These are phyloP conservation scores for Phalaenopsis equestris DNA, from an alignment of 106 monocot species.

Conservation along the genomic window DNA sequence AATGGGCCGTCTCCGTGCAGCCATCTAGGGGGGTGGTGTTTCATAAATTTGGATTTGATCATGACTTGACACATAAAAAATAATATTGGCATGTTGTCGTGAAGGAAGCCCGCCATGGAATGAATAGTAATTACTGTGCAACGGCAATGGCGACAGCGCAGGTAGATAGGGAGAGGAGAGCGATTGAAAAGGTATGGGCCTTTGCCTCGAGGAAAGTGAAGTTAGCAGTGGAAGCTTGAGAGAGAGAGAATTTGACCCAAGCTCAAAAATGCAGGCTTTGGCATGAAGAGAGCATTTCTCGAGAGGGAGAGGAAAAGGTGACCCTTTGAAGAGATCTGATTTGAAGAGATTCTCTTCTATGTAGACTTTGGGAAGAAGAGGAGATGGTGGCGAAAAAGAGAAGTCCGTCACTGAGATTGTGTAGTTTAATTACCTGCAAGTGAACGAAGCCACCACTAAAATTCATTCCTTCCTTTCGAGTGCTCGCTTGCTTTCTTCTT, in stretches of 20 bases:
- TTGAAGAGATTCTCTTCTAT: background rate
- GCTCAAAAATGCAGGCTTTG: background rate
- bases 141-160: background rate
- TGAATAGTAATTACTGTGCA: background rate
- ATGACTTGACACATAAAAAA: slow-evolving; percentile 1
- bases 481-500: background rate
- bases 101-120: slow-evolving; percentile 4
- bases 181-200: background rate
- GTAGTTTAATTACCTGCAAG: background rate
- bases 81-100: background rate
- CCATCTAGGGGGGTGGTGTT: background rate
- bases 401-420: background rate
- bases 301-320: background rate
- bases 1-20: slow-evolving; percentile 1
- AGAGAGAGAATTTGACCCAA: background rate
- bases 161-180: background rate
- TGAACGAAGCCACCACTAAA: background rate
- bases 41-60: slow-evolving; percentile 1
- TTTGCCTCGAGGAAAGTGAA: background rate
- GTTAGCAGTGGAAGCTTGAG: background rate
- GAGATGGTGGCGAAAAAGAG: background rate
- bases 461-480: background rate
- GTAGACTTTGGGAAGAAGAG: background rate
- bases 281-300: background rate
- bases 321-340: background rate